phyloP scores from a whole-genome alignment of 2,329 filamentous ascomycete genomes.

The Aureobasidium lini region DNA sequence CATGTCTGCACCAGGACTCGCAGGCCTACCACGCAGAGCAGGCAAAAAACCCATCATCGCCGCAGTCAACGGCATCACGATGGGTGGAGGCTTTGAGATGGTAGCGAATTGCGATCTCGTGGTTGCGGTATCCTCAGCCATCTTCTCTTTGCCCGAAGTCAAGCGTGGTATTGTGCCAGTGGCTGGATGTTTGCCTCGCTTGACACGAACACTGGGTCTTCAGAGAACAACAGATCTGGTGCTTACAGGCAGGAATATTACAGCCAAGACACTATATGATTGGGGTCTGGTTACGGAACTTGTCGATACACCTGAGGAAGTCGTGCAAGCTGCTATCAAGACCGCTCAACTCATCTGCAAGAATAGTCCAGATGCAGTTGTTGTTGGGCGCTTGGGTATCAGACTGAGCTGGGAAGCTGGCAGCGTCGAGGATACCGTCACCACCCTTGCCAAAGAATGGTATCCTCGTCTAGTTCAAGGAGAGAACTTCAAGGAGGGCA shows the following conservation, averaged over 20 bases:
- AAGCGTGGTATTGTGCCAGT: constrained; percentile 48
- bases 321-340: constrained; percentile 15
- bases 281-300: constrained; percentile 37
- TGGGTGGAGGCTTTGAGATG: constrained; percentile 53
- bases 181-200: constrained; percentile 45
- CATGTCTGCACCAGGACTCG: constrained; percentile 40
- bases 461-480: constrained; percentile 35
- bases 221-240: constrained; percentile 45
- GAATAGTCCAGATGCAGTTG: constrained; percentile 19
- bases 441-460: constrained; percentile 34
- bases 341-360: constrained; percentile 18
- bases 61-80: constrained; percentile 51
- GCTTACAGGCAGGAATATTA: constrained; percentile 40
- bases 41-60: constrained; percentile 57
- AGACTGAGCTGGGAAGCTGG: constrained; percentile 18
- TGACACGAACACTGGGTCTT: constrained; percentile 43
- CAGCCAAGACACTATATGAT: constrained; percentile 38
- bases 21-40: constrained; percentile 46
- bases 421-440: constrained; percentile 22
- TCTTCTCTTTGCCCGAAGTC: constrained; percentile 48
- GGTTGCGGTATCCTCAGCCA: constrained; percentile 44
- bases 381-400: constrained; percentile 19
- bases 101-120: constrained; percentile 50
- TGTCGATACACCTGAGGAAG: constrained; percentile 26
- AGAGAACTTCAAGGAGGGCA: constrained; percentile 44